Base-by-base conservation (phyloP, 2,329 filamentous ascomycete species). In the Exophiala sideris region DNA sequence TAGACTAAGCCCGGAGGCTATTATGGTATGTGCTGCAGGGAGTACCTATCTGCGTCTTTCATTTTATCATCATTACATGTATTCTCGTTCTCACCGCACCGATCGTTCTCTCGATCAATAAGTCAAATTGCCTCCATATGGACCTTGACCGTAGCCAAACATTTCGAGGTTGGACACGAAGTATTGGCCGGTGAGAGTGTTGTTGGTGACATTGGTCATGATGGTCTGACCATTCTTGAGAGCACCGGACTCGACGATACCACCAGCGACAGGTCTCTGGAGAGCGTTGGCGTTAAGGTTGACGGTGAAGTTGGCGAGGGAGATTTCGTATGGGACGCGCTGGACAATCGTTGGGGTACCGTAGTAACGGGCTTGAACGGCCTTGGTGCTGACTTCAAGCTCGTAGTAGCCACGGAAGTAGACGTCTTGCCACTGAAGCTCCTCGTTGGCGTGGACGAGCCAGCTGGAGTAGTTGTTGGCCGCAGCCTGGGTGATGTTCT, bases 361-460 rank as follows among this genome's bases (percentile, higher is more conserved):
- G 61, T 84, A 90, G 70, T 79, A 90, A 10, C 76, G 74, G 0
- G 86, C 86, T n/a, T 79, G 73, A 2, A 87, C 75, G 41, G 78
- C 71, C 9, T 84, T 74, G 18, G 80, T 75, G 16, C 71, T 75
- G 50, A 88, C 73, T 45, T 79, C 76, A 38, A 89, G 72, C 64
- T 86, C 79, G 61, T 83, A 89, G 71, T 90, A 90, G 1, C 87
- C 87, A 14, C 86, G 78, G 68, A 89, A 90, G 67, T 87, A 89
- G 6, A 84, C 68, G 53, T 89, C 86, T 62, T 85, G 82, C 87
- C 86, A 90, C 64, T 87, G 83, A 44, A 90, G 73, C 67, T 87
- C 84, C 0, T 74, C 70, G 67, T 88, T 89, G 18, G 75, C 70
- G 40, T 65, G 65, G 58, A 76, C 72, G 33, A 79, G 70, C 60